Conservation (phyloP, 345 rosid species). For the Geranium brycei region DNA sequence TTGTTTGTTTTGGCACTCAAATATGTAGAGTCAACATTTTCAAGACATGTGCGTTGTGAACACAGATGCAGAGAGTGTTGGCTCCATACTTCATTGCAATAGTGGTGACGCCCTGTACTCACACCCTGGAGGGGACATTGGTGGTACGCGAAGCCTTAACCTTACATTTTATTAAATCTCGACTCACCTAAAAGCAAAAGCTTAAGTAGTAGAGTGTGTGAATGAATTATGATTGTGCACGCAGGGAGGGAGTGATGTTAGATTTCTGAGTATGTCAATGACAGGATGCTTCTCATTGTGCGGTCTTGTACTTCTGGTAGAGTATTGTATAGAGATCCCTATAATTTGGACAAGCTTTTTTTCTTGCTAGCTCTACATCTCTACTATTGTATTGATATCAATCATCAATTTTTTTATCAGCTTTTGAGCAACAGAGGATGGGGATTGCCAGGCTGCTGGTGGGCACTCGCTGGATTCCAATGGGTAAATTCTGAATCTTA, state of each 20-base stretch:
- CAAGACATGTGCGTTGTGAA: too few species aligned
- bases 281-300: constrained; percentile 40
- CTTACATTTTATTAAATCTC: background rate
- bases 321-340: background rate
- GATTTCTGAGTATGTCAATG: constrained; percentile 38
- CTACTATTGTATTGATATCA: too few species aligned
- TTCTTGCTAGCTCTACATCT: background rate
- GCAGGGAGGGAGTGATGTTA: constrained; percentile 50
- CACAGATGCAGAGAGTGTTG: constrained; percentile 46
- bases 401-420: constrained; percentile 18
- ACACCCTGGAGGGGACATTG: constrained; percentile 41
- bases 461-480: constrained; percentile 50
- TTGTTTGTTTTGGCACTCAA: too few species aligned
- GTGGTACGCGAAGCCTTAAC: constrained; percentile 22
- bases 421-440: constrained; percentile 41
- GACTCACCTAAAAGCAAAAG: background rate
- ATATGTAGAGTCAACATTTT: too few species aligned
- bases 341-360: background rate
- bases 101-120: constrained; percentile 31
- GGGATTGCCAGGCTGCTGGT: constrained; percentile 70
- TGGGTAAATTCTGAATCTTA: constrained; percentile 37
- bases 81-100: constrained; percentile 25
- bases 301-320: constrained; percentile 34
- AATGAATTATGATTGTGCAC: constrained; percentile 18
- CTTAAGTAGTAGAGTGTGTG: background rate